Evolutionary conservation across 192 early-diverging fungal genomes (phyloP), one percentile per base, ranked within the genome.

Genomic region (Podochytrium sp.): DNA sequence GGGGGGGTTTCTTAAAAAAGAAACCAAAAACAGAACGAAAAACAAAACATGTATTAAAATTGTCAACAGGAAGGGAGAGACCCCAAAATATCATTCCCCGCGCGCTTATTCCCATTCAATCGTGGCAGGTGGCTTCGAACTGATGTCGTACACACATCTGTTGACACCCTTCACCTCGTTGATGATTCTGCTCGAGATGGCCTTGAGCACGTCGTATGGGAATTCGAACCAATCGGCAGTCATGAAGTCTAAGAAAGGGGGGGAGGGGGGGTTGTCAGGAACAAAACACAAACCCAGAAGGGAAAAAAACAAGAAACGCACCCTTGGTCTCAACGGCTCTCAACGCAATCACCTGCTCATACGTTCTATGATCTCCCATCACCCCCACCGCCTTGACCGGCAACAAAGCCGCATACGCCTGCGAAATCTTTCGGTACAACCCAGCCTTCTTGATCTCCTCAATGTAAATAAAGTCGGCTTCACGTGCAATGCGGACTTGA

Each of bases 121-220:
- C 65, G 97, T 99, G 75, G 95, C 95, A 52, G 97, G 97, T 58
- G 97, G 97, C 87, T 99, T 99, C 65, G 92, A 94, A 76, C 91
- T 93, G 78, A 99, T 91, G 78, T 99, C 97, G 78, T 97, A 97
- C 69, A 99, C 90, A 40, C 96, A 95, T 41, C 97, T 91, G 87
- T 99, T 99, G 55, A 99, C 96, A 47, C 97, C 97, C 73, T 94
- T 87, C 67, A 99, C 96, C 85, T 99, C 97, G 76, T 99, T 99
- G 85, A 97, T 98, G 79, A 99, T 99, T 65, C 95, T 84, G 79
- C 89, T 94, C 78, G 90, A 92, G 75, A 99, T 99, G 62, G 83
- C 86, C 87, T 98, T 98, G 56, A 99, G 83, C 7, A 93, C 83
- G 57, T 92, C 92, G 69, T 90, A 85, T 27, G 95, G 95, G 86